These are phyloP conservation scores for Halenospora varia DNA, from an alignment of 495 filamentous ascomycete species.

Conservation along the genomic window DNA sequence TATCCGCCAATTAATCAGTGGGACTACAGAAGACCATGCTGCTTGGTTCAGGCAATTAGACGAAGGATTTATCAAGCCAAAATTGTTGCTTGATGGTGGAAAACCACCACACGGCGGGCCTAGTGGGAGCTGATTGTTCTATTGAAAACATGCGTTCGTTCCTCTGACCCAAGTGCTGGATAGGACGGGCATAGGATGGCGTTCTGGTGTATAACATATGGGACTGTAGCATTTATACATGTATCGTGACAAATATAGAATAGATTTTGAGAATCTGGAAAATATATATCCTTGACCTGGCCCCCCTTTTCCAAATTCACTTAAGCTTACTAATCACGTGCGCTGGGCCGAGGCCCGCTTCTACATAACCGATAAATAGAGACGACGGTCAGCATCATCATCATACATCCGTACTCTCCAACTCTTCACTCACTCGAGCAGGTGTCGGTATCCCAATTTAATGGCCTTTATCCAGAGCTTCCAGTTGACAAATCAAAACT, in stretches of 20 bases:
- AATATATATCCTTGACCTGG: too few species aligned
- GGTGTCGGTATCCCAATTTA: too few species aligned
- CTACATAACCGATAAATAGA: too few species aligned
- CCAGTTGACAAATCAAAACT: too few species aligned
- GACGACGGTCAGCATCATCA: too few species aligned
- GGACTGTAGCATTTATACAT: background rate
- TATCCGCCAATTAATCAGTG: conserved; percentile 22
- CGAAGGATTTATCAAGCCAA: conserved; percentile 95
- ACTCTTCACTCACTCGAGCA: too few species aligned
- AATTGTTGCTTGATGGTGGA: conserved; percentile 74
- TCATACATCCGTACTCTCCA: too few species aligned
- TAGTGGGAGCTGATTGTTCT: conserved; percentile 4
- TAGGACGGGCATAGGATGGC: background rate
- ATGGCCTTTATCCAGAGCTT: too few species aligned
- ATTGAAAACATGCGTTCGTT: background rate
- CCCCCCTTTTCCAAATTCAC: too few species aligned
- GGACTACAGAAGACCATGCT: conserved; percentile 75
- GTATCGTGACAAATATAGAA: background rate
- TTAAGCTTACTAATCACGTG: too few species aligned
- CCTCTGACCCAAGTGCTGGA: background rate
- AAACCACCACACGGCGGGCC: conserved; percentile 25
- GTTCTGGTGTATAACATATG: background rate
- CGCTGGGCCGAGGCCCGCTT: too few species aligned
- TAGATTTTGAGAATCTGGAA: background rate
- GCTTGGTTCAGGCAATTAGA: conserved; percentile 91